phyloP scores from a whole-genome alignment of 805 yeast species.

The Metschnikowia corniflorae region DNA sequence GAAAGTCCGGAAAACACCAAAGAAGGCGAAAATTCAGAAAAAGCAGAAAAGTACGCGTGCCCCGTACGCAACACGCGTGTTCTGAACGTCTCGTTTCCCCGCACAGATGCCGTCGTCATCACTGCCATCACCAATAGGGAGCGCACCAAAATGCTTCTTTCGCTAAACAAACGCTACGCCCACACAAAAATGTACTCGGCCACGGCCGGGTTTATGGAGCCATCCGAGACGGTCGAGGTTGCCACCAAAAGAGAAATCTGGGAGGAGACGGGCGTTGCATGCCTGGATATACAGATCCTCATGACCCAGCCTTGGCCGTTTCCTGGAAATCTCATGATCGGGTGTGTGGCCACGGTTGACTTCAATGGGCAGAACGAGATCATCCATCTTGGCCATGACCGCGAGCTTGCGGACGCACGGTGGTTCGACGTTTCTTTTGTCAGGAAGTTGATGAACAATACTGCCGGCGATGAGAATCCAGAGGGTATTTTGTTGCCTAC shows the following conservation, averaged over 20 bases:
- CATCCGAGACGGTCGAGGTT: constrained; percentile 86
- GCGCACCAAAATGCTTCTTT: constrained; percentile 63
- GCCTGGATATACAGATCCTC: constrained; percentile 53
- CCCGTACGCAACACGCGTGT: constrained; percentile 43
- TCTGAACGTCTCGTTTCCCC: constrained; percentile 81
- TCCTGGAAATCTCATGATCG: constrained; percentile 91
- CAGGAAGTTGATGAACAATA: constrained; percentile 32
- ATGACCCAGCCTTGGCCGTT: constrained; percentile 97
- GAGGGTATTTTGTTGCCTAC: constrained; percentile 42
- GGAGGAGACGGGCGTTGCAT: constrained; percentile 90
- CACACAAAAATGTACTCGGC: constrained; percentile 63
- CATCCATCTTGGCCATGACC: constrained; percentile 75
- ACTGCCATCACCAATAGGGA: constrained; percentile 68
- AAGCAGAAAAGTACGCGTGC: constrained; percentile 23
- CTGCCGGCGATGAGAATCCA: constrained; percentile 25
- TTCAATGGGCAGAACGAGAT: constrained; percentile 60
- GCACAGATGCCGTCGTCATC: constrained; percentile 88
- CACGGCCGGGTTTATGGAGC: constrained; percentile 95
- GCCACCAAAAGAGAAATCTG: constrained; percentile 87
- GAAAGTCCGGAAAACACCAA: constrained; percentile 9
- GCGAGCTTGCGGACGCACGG: constrained; percentile 79
- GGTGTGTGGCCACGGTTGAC: constrained; percentile 80
- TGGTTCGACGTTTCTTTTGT: constrained; percentile 71
- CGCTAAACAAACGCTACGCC: constrained; percentile 62
- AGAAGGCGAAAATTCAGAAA: constrained; percentile 12